These are phyloP conservation scores for Quercus lobata DNA, from an alignment of 331 rosid genomes.

Conservation along the genomic window DNA sequence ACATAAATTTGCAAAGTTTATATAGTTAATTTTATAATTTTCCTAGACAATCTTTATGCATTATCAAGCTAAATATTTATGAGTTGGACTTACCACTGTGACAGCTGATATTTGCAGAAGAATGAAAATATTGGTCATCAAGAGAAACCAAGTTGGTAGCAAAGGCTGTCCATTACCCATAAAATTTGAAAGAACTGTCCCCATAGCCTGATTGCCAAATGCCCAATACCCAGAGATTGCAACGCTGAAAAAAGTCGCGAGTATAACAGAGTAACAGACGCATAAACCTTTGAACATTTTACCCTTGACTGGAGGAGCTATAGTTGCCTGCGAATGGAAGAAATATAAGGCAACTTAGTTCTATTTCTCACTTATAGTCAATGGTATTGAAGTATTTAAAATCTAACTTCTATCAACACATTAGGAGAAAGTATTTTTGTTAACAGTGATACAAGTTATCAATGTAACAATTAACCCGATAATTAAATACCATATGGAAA, in stretches of 20 bases:
- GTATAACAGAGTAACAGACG: conserved; percentile 59
- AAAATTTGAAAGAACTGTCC: conserved; percentile 51
- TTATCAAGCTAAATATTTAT: too few relatives aligned
- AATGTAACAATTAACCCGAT: too few relatives aligned
- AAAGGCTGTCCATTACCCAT: conserved; percentile 29
- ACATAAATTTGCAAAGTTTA: too few relatives aligned
- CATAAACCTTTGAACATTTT: conserved; percentile 87
- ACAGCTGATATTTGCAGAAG: conserved; percentile 63
- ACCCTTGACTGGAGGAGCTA: conserved; percentile 77
- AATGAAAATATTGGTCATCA: conserved; percentile 57
- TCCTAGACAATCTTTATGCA: too few relatives aligned
- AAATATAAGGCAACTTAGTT: background rate
- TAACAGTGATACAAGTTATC: too few relatives aligned
- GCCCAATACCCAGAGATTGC: conserved; percentile 89
- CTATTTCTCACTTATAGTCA: too few relatives aligned
- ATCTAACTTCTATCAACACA: too few relatives aligned
- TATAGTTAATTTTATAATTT: too few relatives aligned
- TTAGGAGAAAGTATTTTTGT: too few relatives aligned
- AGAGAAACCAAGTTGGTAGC: conserved; percentile 68
- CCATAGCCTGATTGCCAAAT: conserved; percentile 62
- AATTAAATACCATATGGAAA: too few relatives aligned
- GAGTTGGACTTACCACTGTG: conserved; percentile 46
- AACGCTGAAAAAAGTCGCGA: conserved; percentile 45
- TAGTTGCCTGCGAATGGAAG: conserved; percentile 57
- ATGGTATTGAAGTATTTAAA: too few relatives aligned